phyloP scores from a whole-genome alignment of 306 rosid genomes.

The Begonia peltatifolia region DNA sequence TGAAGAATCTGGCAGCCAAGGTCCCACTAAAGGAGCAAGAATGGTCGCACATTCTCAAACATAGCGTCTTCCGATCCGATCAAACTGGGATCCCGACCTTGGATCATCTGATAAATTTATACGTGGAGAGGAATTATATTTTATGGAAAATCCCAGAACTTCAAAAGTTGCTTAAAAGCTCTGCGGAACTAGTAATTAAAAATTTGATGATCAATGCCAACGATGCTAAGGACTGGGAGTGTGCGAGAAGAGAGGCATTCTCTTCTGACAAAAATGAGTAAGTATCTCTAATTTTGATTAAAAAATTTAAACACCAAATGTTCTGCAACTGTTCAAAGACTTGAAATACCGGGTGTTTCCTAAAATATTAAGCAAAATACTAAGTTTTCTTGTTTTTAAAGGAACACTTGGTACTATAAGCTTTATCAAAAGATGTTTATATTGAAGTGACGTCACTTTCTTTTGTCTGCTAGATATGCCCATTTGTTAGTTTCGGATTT shows the following conservation, averaged over 20 bases:
- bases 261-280: conserved; percentile 85
- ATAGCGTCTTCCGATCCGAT: conserved; percentile 55
- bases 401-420: too few species aligned
- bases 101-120: conserved; percentile 79
- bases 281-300: conserved; percentile 16
- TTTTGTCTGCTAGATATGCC: conserved; percentile 46
- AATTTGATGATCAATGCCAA: conserved; percentile 38
- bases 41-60: conserved; percentile 51
- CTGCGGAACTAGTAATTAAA: conserved; percentile 55
- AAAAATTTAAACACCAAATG: not conserved
- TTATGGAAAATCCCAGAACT: conserved; percentile 91
- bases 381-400: too few species aligned
- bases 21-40: conserved; percentile 78
- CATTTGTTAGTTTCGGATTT: conserved; percentile 85
- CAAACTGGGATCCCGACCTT: conserved; percentile 51
- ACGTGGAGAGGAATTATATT: conserved; percentile 70
- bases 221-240: conserved; percentile 68
- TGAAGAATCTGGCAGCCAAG: conserved; percentile 65
- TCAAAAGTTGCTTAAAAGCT: conserved; percentile 53
- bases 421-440: not conserved
- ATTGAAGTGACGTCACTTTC: not conserved
- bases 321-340: too few species aligned
- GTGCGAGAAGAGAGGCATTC: conserved; percentile 88
- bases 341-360: too few species aligned
- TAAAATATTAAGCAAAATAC: too few species aligned